Base-by-base conservation (phyloP, 345 rosid species). In the Populus euphratica region DNA sequence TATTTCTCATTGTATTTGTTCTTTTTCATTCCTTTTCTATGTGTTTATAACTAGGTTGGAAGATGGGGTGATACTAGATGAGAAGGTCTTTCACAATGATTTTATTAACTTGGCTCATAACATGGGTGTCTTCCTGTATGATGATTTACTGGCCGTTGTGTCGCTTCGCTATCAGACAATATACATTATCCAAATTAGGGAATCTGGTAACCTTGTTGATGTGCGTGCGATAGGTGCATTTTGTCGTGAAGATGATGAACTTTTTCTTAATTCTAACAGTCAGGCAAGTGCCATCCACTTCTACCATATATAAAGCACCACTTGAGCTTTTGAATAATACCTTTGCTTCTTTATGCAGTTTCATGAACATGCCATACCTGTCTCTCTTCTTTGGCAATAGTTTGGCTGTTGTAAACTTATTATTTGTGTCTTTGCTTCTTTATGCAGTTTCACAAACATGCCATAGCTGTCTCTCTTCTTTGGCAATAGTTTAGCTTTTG, bases 231-330 rank as follows among this genome's bases (percentile, higher is more conserved):
- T 96, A 61, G 99, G 98, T 18, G 83, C 89, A 61, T 92, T 88
- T 79, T 96, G 98, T 79, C 94, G 78, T 23, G 98, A 96, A 79
- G 98, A 93, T 78, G 99, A 96, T 66, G 97, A 92, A 76, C 97
- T 96, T 80, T 96, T 96, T 79, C 90, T 96, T 68, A 89, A 86
- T 83, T 92, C 97, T 39, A 88, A 79, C 81, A 75, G 89, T 74
- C 96, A 93, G 93, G 98, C 85, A 83, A 93, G 88, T 74, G 23
- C 27, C 36, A 64, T 64, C 41, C 9, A 59, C 5, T n/a, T 3
- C 9, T 25, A 59, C 29, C 64, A 44, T 44, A 59, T 8, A 59
- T 59, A 59, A n/a, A 20, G 29, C 64, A n/a, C 64, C 50, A 44
- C 18, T 61, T 39, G 7, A 14, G 27, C 39, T 11, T 73, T 27